phyloP scores from a whole-genome alignment of 2,329 filamentous ascomycete genomes.

The Calycina marina region DNA sequence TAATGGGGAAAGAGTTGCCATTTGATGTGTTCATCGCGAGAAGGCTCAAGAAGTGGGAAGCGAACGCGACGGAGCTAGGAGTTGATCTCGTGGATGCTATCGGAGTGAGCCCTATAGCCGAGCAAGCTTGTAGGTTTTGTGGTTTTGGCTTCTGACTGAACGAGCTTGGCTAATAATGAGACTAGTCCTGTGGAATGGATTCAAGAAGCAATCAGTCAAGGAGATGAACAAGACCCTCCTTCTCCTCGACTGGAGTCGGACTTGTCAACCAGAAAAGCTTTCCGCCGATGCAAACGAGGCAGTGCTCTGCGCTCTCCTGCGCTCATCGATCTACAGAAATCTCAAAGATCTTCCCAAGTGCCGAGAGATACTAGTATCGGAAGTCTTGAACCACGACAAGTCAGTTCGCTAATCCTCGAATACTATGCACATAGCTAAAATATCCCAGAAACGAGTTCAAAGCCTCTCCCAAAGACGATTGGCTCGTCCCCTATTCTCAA shows the following conservation, averaged over 20 bases:
- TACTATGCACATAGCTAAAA: constrained; percentile 7
- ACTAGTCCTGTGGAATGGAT: constrained; percentile 69
- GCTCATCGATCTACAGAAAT: constrained; percentile 50
- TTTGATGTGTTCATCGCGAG: constrained; percentile 76
- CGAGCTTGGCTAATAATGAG: background rate
- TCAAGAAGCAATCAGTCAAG: constrained; percentile 57
- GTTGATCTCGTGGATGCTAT: constrained; percentile 65
- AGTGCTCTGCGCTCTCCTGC: constrained; percentile 51
- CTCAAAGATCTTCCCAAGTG: constrained; percentile 51
- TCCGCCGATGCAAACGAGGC: constrained; percentile 41
- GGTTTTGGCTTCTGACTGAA: background rate
- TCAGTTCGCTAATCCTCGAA: constrained; percentile 21
- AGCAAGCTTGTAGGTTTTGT: constrained; percentile 52
- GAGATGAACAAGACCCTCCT: constrained; percentile 50
- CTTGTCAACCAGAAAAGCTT: constrained; percentile 31
- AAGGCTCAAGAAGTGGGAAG: constrained; percentile 82
- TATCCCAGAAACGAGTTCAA: constrained; percentile 35
- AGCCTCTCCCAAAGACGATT: constrained; percentile 51
- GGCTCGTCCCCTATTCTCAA: constrained; percentile 56
- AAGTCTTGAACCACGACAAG: constrained; percentile 53
- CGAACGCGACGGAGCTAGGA: constrained; percentile 50
- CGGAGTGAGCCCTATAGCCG: constrained; percentile 65
- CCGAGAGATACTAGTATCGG: constrained; percentile 41
- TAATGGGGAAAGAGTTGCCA: constrained; percentile 80
- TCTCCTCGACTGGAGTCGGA: constrained; percentile 51